A percentile compares a stretch with the other conserved stretches of the same genome.
phyloP scores from a whole-genome alignment of 331 rosid species.

The Telfairia occidentalis region DNA sequence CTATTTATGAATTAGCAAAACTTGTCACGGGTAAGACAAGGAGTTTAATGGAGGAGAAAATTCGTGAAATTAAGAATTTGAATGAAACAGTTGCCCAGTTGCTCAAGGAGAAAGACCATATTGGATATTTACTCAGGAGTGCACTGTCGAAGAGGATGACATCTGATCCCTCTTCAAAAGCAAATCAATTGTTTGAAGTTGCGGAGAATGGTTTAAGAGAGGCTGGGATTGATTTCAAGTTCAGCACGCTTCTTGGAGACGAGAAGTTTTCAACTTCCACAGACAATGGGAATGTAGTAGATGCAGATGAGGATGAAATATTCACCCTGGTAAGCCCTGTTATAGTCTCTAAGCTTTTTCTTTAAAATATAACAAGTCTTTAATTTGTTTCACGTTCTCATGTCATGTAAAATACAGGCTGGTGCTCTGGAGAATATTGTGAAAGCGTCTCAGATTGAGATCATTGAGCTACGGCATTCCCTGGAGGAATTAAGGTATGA shows the following conservation, averaged over 20 bases:
- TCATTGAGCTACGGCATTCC: slow-evolving; percentile 72
- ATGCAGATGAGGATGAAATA: slow-evolving; percentile 62
- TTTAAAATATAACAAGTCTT: neutral
- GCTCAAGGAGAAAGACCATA: slow-evolving; percentile 75
- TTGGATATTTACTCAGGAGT: slow-evolving; percentile 83
- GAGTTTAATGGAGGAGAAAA: slow-evolving; percentile 57
- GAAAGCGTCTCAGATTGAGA: slow-evolving; percentile 87
- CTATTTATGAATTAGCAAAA: slow-evolving; percentile 51
- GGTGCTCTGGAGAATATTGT: slow-evolving; percentile 93
- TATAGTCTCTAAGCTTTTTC: neutral
- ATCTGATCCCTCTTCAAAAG: slow-evolving; percentile 40
- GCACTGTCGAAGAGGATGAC: slow-evolving; percentile 62
- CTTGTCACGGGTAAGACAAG: slow-evolving; percentile 49
- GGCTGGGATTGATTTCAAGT: slow-evolving; percentile 83
- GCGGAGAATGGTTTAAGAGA: slow-evolving; percentile 88
- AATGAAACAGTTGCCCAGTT: slow-evolving; percentile 58
- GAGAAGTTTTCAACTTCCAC: slow-evolving; percentile 26
- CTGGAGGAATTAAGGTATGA: slow-evolving; percentile 63
- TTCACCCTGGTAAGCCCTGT: slow-evolving; percentile 48
- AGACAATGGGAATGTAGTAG: slow-evolving; percentile 26
- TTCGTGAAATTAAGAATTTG: slow-evolving; percentile 39
- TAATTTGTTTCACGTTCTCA: slow-evolving; percentile 10
- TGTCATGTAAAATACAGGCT: slow-evolving; percentile 42
- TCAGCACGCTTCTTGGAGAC: slow-evolving; percentile 58
- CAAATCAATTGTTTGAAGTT: slow-evolving; percentile 55